A percentile compares a stretch with the other conserved stretches of the same genome.
phyloP scores from a whole-genome alignment of 129 eudicot genomes.

The carrot (Daucus carota) region DH1_v3.0 NC_030389.2:34505001-34505500 shows the following conservation, averaged over 20 bases:
- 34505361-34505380: conserved; percentile 61
- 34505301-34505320: conserved; percentile 95
- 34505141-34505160: background rate
- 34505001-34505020: background rate
- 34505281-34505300: conserved; percentile 39
- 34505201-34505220: background rate
- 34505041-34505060: background rate
- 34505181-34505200: background rate
- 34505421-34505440: conserved; percentile 89
- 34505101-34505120: background rate
- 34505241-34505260: background rate
- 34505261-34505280: background rate
- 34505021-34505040: background rate
- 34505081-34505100: background rate
- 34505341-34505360: conserved; percentile 60
- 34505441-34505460: conserved; percentile 92
- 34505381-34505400: conserved; percentile 86
- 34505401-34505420: conserved; percentile 88
- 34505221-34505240: background rate
- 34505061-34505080: background rate
- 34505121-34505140: background rate
- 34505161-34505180: background rate
- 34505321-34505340: conserved; percentile 60
- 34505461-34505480: conserved; percentile 85
- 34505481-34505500: conserved; percentile 21